Evolutionary conservation across 345 rosid species (phyloP).

Genomic region (Leavenworthia alabamica): DNA sequence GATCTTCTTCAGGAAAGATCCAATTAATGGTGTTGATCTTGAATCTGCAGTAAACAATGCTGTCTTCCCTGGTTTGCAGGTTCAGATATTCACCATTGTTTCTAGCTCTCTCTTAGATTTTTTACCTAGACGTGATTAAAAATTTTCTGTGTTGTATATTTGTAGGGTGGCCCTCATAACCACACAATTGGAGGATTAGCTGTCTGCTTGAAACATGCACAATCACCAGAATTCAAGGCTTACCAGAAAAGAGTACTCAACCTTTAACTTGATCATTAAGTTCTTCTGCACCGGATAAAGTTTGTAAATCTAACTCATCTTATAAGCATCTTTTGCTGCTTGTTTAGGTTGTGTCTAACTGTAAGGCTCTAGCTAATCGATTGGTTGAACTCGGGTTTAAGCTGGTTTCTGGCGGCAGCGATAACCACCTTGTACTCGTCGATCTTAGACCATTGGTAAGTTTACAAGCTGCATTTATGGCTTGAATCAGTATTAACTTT

Average conservation of each 20-base stretch:
- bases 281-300: neutral
- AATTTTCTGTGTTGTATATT: neutral
- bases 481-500: neutral
- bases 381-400: constrained; percentile 69
- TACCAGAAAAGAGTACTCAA: constrained; percentile 66
- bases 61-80: constrained; percentile 95
- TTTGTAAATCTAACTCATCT: neutral
- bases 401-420: constrained; percentile 89
- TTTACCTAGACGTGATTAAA: neutral
- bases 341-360: constrained; percentile 67
- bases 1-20: constrained; percentile 84
- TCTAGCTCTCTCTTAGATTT: neutral
- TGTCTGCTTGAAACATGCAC: constrained; percentile 83
- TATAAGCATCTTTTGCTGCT: neutral
- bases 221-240: constrained; percentile 58
- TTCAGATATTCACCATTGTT: constrained; percentile 17
- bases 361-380: constrained; percentile 64
- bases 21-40: constrained; percentile 71
- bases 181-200: constrained; percentile 92
- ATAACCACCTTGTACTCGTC: constrained; percentile 85
- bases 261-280: neutral
- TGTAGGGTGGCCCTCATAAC: constrained; percentile 96
- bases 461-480: neutral
- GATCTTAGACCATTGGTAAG: constrained; percentile 83
- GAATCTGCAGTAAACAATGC: constrained; percentile 89